phyloP scores from a whole-genome alignment of 1,284 basidiomycete species.

The Erythrobasidium hasegawianum region DNA sequence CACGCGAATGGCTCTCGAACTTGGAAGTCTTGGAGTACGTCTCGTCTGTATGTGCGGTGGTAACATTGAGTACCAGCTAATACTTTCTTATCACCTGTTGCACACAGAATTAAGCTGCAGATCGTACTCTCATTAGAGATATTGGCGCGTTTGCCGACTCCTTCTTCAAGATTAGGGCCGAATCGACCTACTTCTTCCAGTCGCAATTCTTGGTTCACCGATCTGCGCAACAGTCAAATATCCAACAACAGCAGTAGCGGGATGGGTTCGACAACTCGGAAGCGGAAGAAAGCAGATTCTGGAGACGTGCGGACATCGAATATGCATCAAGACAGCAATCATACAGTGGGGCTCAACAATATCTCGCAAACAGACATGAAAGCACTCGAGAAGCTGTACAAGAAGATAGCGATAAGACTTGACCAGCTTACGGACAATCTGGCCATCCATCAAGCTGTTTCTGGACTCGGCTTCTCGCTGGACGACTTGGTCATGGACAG shows the following conservation, averaged over 20 bases:
- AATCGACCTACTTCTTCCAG: too few species aligned
- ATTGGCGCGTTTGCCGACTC: background rate
- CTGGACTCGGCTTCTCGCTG: constrained; percentile 13
- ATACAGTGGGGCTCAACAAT: too few species aligned
- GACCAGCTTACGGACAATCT: constrained; percentile 33
- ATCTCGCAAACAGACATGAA: background rate
- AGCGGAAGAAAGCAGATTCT: too few species aligned
- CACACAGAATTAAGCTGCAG: background rate
- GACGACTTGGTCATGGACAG: too few species aligned
- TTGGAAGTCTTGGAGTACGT: background rate
- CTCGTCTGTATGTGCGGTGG: background rate
- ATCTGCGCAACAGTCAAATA: too few species aligned
- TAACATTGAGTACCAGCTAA: background rate
- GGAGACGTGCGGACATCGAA: too few species aligned
- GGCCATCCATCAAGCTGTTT: constrained; percentile 34
- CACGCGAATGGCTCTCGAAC: background rate
- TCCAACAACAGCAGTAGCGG: too few species aligned
- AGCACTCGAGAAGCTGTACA: constrained; percentile 15
- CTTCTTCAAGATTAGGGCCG: background rate
- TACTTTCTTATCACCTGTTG: background rate
- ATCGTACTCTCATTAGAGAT: background rate
- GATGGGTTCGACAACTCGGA: too few species aligned
- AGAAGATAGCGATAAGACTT: constrained; percentile 17
- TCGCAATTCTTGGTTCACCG: too few species aligned
- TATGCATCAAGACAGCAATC: too few species aligned